Evolutionary conservation across 2,329 filamentous ascomycete species (phyloP).

Genomic region (Penicillium sp.): DNA sequence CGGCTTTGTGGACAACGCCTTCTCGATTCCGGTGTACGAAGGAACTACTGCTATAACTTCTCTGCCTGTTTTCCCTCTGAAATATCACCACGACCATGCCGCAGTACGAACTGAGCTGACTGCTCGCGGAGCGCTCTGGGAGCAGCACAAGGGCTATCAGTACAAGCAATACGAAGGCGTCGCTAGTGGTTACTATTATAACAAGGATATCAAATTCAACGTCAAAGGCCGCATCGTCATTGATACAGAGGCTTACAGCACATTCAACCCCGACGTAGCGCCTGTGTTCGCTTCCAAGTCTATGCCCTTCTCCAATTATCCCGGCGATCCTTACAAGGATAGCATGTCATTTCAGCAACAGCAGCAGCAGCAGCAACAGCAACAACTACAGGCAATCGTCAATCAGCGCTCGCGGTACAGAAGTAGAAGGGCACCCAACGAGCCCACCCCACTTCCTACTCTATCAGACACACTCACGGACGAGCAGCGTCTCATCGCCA

Average conservation of each 20-base stretch:
- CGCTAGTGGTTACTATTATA: constrained; percentile 35
- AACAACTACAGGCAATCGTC: neutral
- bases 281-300: neutral
- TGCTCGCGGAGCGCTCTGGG: constrained; percentile 53
- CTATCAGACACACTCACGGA: neutral
- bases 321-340: neutral
- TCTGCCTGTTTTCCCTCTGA: neutral
- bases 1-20: constrained; percentile 45
- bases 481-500: neutral
- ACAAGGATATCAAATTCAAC: constrained; percentile 24
- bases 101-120: constrained; percentile 47
- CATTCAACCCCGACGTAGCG: neutral
- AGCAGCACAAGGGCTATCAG: constrained; percentile 54
- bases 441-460: neutral
- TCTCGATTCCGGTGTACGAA: constrained; percentile 25
- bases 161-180: constrained; percentile 57
- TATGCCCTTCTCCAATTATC: neutral
- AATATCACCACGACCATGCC: constrained; percentile 40
- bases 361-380: neutral
- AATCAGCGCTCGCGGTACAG: neutral
- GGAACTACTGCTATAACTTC: neutral
- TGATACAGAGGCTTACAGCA: neutral
- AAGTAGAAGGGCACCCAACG: neutral
- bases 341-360: neutral
- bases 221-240: constrained; percentile 9